Evolutionary conservation across 2,329 filamentous ascomycete genomes (phyloP).

Genomic region (Sporothrix schenckii): DNA sequence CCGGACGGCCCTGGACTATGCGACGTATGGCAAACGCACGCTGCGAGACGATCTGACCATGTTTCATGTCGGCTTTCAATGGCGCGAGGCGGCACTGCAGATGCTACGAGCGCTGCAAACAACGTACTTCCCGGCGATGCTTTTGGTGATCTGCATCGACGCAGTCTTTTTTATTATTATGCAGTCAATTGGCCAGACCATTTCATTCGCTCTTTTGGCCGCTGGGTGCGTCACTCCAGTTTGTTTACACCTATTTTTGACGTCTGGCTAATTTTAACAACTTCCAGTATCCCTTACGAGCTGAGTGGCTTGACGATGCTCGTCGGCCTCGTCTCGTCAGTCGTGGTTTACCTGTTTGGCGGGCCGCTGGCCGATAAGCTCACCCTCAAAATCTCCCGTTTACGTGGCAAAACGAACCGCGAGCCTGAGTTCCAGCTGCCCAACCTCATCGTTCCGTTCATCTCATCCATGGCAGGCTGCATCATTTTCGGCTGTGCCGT

Average conservation of each 20-base stretch:
- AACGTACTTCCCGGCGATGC: constrained; percentile 1
- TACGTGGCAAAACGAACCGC: constrained; percentile 33
- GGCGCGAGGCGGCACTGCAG: not conserved
- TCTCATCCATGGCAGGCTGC: constrained; percentile 39
- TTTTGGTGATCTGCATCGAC: constrained; percentile 26
- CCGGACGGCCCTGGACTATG: not conserved
- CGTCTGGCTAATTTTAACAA: not conserved
- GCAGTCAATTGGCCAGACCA: constrained; percentile 28
- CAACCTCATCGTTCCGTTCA: constrained; percentile 42
- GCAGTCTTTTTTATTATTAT: constrained; percentile 17
- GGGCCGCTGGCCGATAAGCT: constrained; percentile 32
- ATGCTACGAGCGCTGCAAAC: constrained; percentile 13
- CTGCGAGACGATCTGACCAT: constrained; percentile 4
- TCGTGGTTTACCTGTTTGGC: constrained; percentile 30
- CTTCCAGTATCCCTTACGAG: constrained; percentile 28
- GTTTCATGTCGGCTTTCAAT: constrained; percentile 1
- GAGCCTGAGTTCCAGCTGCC: constrained; percentile 44
- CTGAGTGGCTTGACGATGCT: constrained; percentile 29
- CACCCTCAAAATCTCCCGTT: constrained; percentile 28
- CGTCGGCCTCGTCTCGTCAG: constrained; percentile 26
- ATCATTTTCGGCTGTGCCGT: constrained; percentile 43
- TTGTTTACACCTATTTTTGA: not conserved
- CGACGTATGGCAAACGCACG: not conserved
- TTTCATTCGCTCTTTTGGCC: constrained; percentile 30
- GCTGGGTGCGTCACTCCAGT: constrained; percentile 9